A percentile compares a stretch with the other conserved stretches of the same genome.
Conservation (phyloP, 2,329 filamentous ascomycete genomes). For the Botrytis porri region DNA sequence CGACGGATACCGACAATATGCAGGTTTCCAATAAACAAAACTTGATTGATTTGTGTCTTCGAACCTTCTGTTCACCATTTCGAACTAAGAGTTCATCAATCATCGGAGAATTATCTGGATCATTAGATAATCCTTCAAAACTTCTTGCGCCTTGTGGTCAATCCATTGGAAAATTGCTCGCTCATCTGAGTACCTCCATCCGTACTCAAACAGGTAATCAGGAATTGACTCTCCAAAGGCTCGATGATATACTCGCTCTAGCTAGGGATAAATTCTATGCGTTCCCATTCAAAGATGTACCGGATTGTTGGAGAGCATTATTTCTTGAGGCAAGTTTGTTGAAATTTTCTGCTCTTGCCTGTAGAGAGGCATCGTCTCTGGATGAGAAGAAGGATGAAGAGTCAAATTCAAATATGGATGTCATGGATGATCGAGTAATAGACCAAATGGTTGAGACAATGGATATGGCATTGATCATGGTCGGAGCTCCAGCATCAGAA, state of each 20-base stretch:
- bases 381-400: background rate
- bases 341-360: slow-evolving; percentile 47
- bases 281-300: slow-evolving; percentile 65
- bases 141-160: slow-evolving; percentile 22
- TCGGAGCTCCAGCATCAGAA: slow-evolving; percentile 24
- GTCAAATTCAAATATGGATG: background rate
- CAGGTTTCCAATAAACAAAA: background rate
- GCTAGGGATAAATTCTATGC: slow-evolving; percentile 67
- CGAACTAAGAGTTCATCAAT: background rate
- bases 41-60: background rate
- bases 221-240: slow-evolving; percentile 38
- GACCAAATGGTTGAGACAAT: slow-evolving; percentile 35
- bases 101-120: background rate
- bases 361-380: slow-evolving; percentile 27
- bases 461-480: slow-evolving; percentile 39
- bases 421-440: slow-evolving; percentile 17
- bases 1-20: background rate
- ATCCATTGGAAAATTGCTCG: slow-evolving; percentile 26
- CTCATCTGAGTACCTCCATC: slow-evolving; percentile 22
- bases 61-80: background rate
- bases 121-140: background rate
- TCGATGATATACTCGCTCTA: slow-evolving; percentile 56
- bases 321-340: slow-evolving; percentile 70
- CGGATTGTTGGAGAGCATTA: slow-evolving; percentile 64
- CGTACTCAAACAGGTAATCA: slow-evolving; percentile 16